A percentile compares a stretch with the other conserved stretches of the same genome.
phyloP scores from a whole-genome alignment of 495 filamentous ascomycete species.

The Aspergillus heteromorphus region DNA sequence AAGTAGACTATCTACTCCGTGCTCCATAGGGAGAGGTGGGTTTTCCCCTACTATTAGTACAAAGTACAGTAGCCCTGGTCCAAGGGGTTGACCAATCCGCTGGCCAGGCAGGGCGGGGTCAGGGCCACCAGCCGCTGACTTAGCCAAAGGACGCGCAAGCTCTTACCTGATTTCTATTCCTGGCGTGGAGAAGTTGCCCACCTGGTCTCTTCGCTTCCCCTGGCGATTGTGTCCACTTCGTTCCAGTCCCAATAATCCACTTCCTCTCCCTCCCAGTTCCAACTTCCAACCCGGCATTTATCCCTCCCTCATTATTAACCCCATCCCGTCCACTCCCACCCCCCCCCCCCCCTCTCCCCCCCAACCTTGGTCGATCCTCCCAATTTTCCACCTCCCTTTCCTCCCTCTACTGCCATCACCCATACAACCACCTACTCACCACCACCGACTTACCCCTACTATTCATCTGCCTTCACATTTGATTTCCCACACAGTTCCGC shows the following conservation, averaged over 20 bases:
- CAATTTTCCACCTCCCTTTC: background rate
- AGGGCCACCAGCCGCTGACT: constrained; percentile 22
- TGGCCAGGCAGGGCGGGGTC: background rate
- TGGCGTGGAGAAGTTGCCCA: constrained; percentile 14
- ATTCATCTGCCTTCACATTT: background rate
- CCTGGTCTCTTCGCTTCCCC: constrained; percentile 7
- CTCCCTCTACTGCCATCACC: background rate
- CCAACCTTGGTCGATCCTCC: constrained; percentile 10
- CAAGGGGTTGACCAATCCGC: constrained; percentile 1
- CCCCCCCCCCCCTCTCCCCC: background rate
- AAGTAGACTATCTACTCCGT: no score
- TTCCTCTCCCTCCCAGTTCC: background rate
- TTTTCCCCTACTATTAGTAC: background rate
- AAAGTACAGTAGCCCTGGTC: no score
- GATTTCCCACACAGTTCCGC: background rate
- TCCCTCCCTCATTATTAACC: constrained; percentile 10
- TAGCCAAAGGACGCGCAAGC: constrained; percentile 37
- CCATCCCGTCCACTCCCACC: no score
- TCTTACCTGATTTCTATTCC: constrained; percentile 28
- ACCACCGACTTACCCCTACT: constrained; percentile 1
- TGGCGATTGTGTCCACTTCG: background rate
- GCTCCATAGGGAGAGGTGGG: constrained; percentile 9
- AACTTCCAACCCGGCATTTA: no score
- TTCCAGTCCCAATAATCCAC: constrained; percentile 1
- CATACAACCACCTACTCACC: constrained; percentile 7